Conservation (phyloP, 2,329 filamentous ascomycete genomes). For the Westerdykella sp. region DNA sequence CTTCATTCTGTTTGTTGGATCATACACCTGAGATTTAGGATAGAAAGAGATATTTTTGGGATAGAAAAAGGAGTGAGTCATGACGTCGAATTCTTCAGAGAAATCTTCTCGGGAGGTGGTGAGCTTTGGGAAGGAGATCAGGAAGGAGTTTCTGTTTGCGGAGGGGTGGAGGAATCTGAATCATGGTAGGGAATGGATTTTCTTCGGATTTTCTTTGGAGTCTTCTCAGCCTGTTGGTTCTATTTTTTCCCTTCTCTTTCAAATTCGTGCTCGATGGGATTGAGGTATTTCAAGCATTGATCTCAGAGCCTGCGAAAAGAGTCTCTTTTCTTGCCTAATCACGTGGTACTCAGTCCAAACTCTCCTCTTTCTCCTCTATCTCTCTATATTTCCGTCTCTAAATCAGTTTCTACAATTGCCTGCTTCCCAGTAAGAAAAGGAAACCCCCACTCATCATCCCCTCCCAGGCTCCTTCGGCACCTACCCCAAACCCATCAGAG, state of each 20-base stretch:
- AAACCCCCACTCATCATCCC: not conserved
- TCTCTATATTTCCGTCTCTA: not conserved
- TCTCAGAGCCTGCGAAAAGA: not conserved
- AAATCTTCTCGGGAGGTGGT: too few species aligned
- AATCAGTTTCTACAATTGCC: not conserved
- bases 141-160: conserved; percentile 64
- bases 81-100: too few species aligned
- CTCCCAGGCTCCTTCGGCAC: conserved; percentile 69
- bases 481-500: conserved; percentile 58
- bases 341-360: too few species aligned
- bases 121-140: conserved; percentile 49
- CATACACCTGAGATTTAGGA: too few species aligned
- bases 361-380: not conserved
- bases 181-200: conserved; percentile 52
- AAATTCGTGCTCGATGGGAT: not conserved
- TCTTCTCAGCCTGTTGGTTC: not conserved
- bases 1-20: too few species aligned
- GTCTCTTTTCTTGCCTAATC: not conserved
- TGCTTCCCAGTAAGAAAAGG: not conserved
- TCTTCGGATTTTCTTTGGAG: not conserved
- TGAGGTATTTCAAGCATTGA: not conserved
- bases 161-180: conserved; percentile 68
- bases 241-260: not conserved
- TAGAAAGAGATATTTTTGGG: too few species aligned
- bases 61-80: too few species aligned